Conservation (phyloP, 352 stramenopile species). For the Pythium diclinum region DNA sequence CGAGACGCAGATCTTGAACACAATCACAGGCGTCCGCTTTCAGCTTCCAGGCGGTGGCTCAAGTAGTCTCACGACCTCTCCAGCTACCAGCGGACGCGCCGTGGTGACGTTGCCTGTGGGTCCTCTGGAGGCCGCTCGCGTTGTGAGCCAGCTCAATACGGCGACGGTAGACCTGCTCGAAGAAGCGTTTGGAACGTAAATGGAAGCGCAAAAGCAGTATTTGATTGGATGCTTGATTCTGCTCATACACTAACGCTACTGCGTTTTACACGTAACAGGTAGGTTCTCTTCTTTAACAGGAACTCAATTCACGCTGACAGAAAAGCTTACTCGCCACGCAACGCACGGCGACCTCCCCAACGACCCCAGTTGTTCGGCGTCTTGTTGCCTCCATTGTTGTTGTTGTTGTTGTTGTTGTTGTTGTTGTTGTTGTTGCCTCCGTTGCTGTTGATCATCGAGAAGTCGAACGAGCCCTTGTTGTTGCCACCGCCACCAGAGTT, state of each 20-base stretch:
- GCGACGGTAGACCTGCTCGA: conserved; percentile 9
- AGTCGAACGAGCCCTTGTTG: background rate
- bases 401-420: conserved; percentile 7
- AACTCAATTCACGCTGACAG: background rate
- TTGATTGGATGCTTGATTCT: background rate
- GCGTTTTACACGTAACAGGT: background rate
- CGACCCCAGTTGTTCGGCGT: background rate
- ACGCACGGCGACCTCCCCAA: conserved; percentile 2
- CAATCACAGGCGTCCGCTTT: conserved; percentile 20
- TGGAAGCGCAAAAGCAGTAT: background rate
- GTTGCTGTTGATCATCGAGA: background rate
- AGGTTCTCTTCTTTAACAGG: background rate
- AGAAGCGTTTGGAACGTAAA: conserved; percentile 12
- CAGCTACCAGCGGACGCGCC: conserved; percentile 5
- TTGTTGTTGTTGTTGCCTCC: conserved; percentile 12
- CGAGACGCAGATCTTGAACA: conserved; percentile 23
- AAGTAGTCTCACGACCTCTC: conserved; percentile 1
- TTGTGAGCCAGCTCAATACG: conserved; percentile 16
- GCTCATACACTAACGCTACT: background rate
- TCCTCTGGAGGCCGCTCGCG: conserved; percentile 17
- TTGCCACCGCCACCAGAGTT: background rate
- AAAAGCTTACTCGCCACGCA: background rate
- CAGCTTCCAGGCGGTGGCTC: conserved; percentile 14
- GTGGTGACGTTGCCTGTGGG: conserved; percentile 23
- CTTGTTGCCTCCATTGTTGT: conserved; percentile 4